These are phyloP conservation scores for Grosmannia huntii DNA, from an alignment of 2,329 filamentous ascomycete genomes.

Conservation along the genomic window DNA sequence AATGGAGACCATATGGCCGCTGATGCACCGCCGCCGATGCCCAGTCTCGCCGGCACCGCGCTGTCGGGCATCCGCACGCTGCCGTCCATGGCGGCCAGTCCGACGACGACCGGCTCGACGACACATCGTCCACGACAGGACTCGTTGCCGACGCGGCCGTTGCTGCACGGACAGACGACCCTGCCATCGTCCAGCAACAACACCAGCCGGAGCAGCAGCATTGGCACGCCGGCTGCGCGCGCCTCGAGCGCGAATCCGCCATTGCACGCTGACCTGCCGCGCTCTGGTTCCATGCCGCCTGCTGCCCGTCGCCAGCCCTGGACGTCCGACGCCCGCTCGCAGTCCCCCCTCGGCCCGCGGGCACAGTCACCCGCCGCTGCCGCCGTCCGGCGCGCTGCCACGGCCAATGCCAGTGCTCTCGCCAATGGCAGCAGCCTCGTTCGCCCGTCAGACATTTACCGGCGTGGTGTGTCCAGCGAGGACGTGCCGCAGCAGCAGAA, in stretches of 20 bases:
- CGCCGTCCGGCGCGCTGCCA: slow-evolving; percentile 24
- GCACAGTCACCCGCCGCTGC: slow-evolving; percentile 15
- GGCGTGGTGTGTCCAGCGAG: slow-evolving; percentile 30
- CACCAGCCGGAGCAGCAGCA: neutral
- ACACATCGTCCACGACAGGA: slow-evolving; percentile 8
- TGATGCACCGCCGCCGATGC: slow-evolving; percentile 18
- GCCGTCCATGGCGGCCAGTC: slow-evolving; percentile 1
- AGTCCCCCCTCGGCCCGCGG: slow-evolving; percentile 24
- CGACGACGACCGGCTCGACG: neutral
- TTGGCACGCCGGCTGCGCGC: slow-evolving; percentile 6
- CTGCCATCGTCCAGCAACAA: too few relatives aligned
- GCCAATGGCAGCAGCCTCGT: slow-evolving; percentile 40
- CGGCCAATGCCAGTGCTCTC: too few relatives aligned
- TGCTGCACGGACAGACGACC: neutral
- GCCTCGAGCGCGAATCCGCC: neutral
- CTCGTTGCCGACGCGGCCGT: slow-evolving; percentile 5
- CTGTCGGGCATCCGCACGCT: neutral
- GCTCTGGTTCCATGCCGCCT: slow-evolving; percentile 14
- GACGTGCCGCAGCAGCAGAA: neutral
- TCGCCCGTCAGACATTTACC: slow-evolving; percentile 66
- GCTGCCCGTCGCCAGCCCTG: slow-evolving; percentile 19
- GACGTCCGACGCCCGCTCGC: slow-evolving; percentile 13
- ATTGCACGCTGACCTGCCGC: neutral
- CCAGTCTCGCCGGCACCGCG: neutral
- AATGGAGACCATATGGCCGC: slow-evolving; percentile 15